Percentiles rank a stretch among this genome's conserved stretches.
phyloP scores from a whole-genome alignment of 1,139 yeast species.

The Saccharomyces uvarum region DNA sequence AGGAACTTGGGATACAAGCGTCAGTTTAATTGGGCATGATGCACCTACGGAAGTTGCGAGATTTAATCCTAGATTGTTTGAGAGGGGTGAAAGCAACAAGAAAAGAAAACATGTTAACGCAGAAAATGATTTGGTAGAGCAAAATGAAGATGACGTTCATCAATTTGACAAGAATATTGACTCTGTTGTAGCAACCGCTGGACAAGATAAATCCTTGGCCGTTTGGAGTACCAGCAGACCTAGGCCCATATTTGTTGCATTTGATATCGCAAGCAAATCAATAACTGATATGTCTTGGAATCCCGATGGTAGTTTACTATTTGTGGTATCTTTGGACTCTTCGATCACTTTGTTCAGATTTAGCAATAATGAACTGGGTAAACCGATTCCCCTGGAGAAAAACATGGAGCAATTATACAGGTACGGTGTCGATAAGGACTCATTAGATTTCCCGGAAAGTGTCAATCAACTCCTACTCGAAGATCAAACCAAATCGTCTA shows the following conservation, averaged over 20 bases:
- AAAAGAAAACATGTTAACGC: background rate
- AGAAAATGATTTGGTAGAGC: conserved; percentile 1
- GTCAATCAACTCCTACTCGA: conserved; percentile 70
- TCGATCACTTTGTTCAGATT: conserved; percentile 65
- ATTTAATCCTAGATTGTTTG: conserved; percentile 70
- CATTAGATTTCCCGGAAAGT: conserved; percentile 79
- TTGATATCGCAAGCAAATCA: conserved; percentile 52
- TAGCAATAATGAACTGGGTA: conserved; percentile 67
- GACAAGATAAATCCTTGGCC: conserved; percentile 67
- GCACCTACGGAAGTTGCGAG: conserved; percentile 93
- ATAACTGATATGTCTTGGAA: conserved; percentile 75
- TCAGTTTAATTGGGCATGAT: conserved; percentile 88
- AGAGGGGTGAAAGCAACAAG: conserved; percentile 11
- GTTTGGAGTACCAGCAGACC: conserved; percentile 60
- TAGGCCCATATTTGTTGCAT: conserved; percentile 57
- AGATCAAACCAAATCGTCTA: conserved; percentile 42
- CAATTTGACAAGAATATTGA: conserved; percentile 15
- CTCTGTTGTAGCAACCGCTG: conserved; percentile 67
- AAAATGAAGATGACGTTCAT: conserved; percentile 10
- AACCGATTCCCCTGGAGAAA: conserved; percentile 55
- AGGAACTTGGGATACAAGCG: conserved; percentile 88
- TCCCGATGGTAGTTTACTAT: conserved; percentile 66
- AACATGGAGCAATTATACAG: conserved; percentile 64
- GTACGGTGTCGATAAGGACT: conserved; percentile 84
- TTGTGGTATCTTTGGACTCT: conserved; percentile 79